These are phyloP conservation scores for Hanseniaspora uvarum DNA, from an alignment of 1,139 yeast genomes.

Conservation along the genomic window DNA sequence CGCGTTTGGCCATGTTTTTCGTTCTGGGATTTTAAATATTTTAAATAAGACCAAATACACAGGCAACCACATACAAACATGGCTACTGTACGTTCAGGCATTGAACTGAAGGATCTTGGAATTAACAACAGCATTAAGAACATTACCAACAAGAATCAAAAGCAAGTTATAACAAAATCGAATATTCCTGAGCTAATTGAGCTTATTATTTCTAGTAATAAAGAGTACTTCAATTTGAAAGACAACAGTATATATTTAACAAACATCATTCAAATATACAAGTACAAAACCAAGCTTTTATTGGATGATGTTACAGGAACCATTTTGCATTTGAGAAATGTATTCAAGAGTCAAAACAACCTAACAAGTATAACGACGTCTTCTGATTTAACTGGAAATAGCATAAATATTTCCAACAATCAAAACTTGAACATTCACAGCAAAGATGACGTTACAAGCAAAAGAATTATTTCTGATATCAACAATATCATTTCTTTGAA, in stretches of 20 bases:
- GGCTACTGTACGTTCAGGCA: constrained; percentile 47
- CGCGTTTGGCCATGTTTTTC: too few relatives aligned
- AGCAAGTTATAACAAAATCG: constrained; percentile 59
- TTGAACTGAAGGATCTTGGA: constrained; percentile 61
- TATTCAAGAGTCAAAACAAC: constrained; percentile 39
- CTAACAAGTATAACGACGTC: constrained; percentile 33
- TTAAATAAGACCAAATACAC: too few relatives aligned
- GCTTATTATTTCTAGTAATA: constrained; percentile 21
- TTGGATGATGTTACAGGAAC: constrained; percentile 80
- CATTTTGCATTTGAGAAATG: constrained; percentile 58
- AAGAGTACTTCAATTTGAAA: constrained; percentile 60
- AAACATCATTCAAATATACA: constrained; percentile 82
- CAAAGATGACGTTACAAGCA: constrained; percentile 54
- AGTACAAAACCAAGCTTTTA: constrained; percentile 73
- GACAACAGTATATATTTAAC: constrained; percentile 79
- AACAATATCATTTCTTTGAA: constrained; percentile 36
- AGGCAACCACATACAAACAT: not conserved
- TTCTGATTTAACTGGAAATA: constrained; percentile 42
- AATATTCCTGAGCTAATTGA: constrained; percentile 43
- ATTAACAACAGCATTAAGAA: constrained; percentile 80
- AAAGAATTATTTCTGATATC: constrained; percentile 39
- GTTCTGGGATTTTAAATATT: too few relatives aligned
- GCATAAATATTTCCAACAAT: constrained; percentile 43
- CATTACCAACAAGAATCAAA: constrained; percentile 66
- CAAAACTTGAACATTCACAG: constrained; percentile 61